Percentiles rank a stretch among this genome's conserved stretches.
Conservation (phyloP, 2,329 filamentous ascomycete genomes). For the Neofusicoccum umdonicola region DNA sequence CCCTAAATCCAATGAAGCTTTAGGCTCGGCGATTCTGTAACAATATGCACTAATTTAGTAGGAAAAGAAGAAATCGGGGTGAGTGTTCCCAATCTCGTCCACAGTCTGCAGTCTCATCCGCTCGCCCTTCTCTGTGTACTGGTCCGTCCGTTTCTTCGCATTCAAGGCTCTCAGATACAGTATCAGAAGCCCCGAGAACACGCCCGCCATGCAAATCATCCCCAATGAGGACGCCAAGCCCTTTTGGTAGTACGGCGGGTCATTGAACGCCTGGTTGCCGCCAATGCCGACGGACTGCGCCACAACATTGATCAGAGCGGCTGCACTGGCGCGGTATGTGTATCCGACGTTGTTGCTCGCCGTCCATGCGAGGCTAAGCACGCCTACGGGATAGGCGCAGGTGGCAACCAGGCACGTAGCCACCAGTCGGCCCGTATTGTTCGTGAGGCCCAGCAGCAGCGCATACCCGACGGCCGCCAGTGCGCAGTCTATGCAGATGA, state of each 20-base stretch:
- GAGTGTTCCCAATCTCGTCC: neutral
- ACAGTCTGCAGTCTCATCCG: neutral
- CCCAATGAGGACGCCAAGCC: neutral
- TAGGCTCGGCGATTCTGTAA: no score
- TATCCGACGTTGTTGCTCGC: slow-evolving; percentile 20
- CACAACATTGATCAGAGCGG: slow-evolving; percentile 19
- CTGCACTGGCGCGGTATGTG: slow-evolving; percentile 19
- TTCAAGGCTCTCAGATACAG: neutral
- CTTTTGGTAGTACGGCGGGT: slow-evolving; percentile 19
- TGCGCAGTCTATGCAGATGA: neutral
- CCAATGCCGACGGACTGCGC: slow-evolving; percentile 17
- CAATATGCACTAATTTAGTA: neutral
- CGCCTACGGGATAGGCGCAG: slow-evolving; percentile 17
- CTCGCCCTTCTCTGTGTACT: neutral
- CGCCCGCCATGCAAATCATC: neutral
- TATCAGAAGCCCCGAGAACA: neutral
- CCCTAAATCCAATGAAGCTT: no score
- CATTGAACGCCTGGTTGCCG: slow-evolving; percentile 18
- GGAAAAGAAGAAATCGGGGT: neutral
- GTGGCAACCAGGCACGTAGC: slow-evolving; percentile 18
- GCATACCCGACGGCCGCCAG: neutral
- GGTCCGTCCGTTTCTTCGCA: neutral
- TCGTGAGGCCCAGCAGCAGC: slow-evolving; percentile 16
- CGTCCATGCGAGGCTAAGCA: slow-evolving; percentile 19
- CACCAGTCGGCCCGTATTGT: slow-evolving; percentile 15